Base-by-base conservation (phyloP, 768 basidiomycete species). In the Psilocybe azurescens region DNA sequence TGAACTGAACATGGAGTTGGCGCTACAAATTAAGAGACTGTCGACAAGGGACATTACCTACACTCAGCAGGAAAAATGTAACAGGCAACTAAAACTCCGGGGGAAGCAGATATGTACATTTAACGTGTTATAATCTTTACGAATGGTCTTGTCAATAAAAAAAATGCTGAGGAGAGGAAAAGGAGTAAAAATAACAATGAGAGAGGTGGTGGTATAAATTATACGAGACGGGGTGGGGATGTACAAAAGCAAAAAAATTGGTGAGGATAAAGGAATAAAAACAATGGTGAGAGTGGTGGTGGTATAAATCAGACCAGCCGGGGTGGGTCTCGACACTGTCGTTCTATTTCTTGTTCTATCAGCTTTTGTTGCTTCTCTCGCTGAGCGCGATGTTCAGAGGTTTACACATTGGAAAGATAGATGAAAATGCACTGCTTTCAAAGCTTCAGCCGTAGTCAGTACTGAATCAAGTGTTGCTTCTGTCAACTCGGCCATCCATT, bases 401-500 rank as follows among this genome's bases (percentile, higher is more conserved):
- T 36, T 11, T 36, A 36, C 24, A 24, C 33, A 7, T 36, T 36
- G 1, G 11, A 67, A 1, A 28, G 55, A 38, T 3, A 46, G 61
- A 9, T n/a, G 32, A n/a, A 16, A 28, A 79, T 87, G 63, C 63
- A 90, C 89, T 14, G 75, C 75, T 75, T 88, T 90, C 58, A 91
- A 74, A 36, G 80, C 75, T 67, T 89, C 84, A 51, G 89, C 81
- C 0, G 81, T 84, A 24, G 73, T 70, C 54, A 90, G 72, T 46
- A 90, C 80, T 20, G 82, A 80, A 49, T 89, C 89, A 16, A 92
- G 81, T 0, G 89, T 87, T 14, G 82, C 79, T 70, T 91, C 90
- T 2, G 89, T 89, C 62, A 90, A 69, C 54, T 89, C 88, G 7
- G 76, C 75, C 76, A 88, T 82, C 90, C 88, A 61, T 24, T 20